Conservation (phyloP, 2,329 filamentous ascomycete genomes). For the Neopestalotiopsis rosae region DNA sequence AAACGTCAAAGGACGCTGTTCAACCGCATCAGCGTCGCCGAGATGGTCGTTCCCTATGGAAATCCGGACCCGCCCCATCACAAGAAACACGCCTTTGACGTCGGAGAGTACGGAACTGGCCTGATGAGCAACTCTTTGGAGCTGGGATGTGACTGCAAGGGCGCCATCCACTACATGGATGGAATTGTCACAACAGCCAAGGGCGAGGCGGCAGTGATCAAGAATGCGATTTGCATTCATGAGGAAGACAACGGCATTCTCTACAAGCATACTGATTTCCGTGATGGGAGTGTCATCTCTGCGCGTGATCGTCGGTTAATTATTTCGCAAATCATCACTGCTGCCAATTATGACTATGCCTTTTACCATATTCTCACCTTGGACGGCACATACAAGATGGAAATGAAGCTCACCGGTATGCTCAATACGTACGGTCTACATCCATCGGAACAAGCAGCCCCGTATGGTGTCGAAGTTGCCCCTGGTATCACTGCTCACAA, state of each 20-base stretch:
- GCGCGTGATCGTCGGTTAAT: slow-evolving; percentile 67
- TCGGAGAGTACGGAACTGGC: slow-evolving; percentile 70
- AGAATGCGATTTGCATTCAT: slow-evolving; percentile 71
- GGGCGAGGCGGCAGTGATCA: slow-evolving; percentile 57
- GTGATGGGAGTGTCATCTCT: slow-evolving; percentile 66
- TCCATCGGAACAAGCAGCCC: slow-evolving; percentile 53
- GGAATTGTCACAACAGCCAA: slow-evolving; percentile 50
- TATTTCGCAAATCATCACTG: slow-evolving; percentile 70
- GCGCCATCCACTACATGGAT: slow-evolving; percentile 50
- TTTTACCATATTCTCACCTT: slow-evolving; percentile 69
- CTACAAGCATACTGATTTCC: slow-evolving; percentile 75
- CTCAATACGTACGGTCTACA: slow-evolving; percentile 67
- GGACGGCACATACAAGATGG: slow-evolving; percentile 63
- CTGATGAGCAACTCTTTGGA: slow-evolving; percentile 69
- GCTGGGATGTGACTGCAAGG: slow-evolving; percentile 72
- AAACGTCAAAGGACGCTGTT: slow-evolving; percentile 61
- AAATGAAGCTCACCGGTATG: slow-evolving; percentile 70
- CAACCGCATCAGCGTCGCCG: slow-evolving; percentile 63
- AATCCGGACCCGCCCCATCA: slow-evolving; percentile 67
- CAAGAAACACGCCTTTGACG: slow-evolving; percentile 72
- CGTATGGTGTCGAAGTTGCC: slow-evolving; percentile 68
- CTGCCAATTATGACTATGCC: slow-evolving; percentile 75
- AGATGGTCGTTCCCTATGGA: slow-evolving; percentile 68
- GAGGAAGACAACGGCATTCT: slow-evolving; percentile 73
- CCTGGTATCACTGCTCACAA: slow-evolving; percentile 68